phyloP scores from a whole-genome alignment of 331 rosid species.

The Malus hybrid region DNA sequence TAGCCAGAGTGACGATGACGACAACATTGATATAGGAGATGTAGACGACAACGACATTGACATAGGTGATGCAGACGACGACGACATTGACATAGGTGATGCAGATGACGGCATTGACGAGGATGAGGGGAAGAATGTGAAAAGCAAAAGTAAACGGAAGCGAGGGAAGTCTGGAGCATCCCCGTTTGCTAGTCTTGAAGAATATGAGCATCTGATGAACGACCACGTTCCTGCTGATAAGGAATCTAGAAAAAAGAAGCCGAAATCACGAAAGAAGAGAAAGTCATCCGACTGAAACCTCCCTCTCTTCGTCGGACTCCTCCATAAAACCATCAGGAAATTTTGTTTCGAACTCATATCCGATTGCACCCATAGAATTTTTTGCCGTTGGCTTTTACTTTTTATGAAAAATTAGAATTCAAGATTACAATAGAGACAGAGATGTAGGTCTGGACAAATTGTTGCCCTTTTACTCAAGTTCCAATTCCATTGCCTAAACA shows the following conservation, averaged over 20 bases:
- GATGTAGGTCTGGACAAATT: too few relatives aligned
- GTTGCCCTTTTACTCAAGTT: too few relatives aligned
- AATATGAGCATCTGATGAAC: constrained; percentile 64
- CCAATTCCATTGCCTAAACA: too few relatives aligned
- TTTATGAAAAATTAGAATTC: too few relatives aligned
- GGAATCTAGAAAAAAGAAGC: constrained; percentile 25
- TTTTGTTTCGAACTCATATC: too few relatives aligned
- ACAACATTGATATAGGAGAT: constrained; percentile 36
- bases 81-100: background rate
- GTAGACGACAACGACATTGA: constrained; percentile 31
- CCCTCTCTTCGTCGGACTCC: too few relatives aligned
- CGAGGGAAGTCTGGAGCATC: constrained; percentile 44
- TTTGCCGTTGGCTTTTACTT: too few relatives aligned
- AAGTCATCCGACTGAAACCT: constrained; percentile 14
- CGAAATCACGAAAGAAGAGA: constrained; percentile 44
- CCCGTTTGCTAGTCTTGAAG: constrained; percentile 82
- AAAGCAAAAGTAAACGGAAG: constrained; percentile 39
- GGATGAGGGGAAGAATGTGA: constrained; percentile 27
- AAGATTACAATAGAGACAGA: too few relatives aligned
- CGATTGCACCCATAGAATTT: too few relatives aligned
- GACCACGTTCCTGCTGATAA: constrained; percentile 17
- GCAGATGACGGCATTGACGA: constrained; percentile 21
- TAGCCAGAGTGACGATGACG: constrained; percentile 33
- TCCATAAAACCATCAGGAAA: too few relatives aligned
- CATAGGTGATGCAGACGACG: constrained; percentile 34